Evolutionary conservation across 495 filamentous ascomycete species (phyloP), one percentile per base, ranked within the genome.

Genomic region (Aspergillus haitiensis): DNA sequence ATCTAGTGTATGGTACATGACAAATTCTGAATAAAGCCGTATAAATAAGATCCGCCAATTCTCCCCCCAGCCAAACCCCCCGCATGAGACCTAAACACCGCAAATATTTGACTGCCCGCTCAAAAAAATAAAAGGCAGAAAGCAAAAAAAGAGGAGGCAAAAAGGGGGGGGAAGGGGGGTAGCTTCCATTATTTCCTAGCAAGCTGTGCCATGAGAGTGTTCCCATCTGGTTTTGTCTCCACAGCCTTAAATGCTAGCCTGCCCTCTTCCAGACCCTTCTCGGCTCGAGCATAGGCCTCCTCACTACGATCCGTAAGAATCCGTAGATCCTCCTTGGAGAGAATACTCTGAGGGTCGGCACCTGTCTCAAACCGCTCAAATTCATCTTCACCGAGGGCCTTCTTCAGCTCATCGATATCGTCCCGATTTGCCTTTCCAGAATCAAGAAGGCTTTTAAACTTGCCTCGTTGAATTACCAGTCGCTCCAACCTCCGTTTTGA

Each of bases 401-500:
- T 74, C 35, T 71, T 68, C n/a, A 82, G 58, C 32, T 82, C 78
- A 6, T 78, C 76, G 27, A 79, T 55, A 12, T 82, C 80, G 36
- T 66, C 64, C 32, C 70, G 72, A 10, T 59, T 65, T 12, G 44
- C 62, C 5, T 59, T 48, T 33, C 68, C 67, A 1, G 70, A 61
- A 16, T 81, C 78, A 11, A 86, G 78, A 37, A 85, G 65, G 57
- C 79, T 81, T 64, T 81, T 81, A 70, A 87, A 78, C 67, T 86
- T 87, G 4, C 93, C 95, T 70, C 97, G 97, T 66, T 93, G 91
- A 61, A 98, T 98, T 13, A 98, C 93, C 3, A 98, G 78, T 68
- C 96, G 92, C 70, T 98, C 94, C 0, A 98, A 78, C 8, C 94
- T 81, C n/a, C 95, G 86, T 77, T 98, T 98, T 0, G 88, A 89